A percentile compares a stretch with the other conserved stretches of the same genome.
These are phyloP conservation scores for Penicillium psychrosexuale DNA, from an alignment of 2,329 filamentous ascomycete species.

Conservation along the genomic window DNA sequence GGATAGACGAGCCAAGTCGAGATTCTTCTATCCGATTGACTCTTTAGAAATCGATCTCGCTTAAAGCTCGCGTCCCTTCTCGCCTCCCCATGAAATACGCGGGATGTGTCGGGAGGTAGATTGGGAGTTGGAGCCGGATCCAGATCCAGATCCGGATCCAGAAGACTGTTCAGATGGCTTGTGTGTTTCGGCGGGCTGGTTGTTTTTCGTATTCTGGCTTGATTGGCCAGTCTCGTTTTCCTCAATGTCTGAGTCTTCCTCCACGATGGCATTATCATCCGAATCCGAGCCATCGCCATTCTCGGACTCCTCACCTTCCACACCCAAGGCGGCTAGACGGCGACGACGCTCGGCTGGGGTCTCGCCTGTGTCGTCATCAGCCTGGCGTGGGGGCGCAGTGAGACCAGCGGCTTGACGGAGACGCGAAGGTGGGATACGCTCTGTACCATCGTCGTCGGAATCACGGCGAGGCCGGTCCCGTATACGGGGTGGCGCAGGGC, in stretches of 20 bases:
- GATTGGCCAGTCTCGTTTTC: constrained; percentile 22
- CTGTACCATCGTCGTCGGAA: constrained; percentile 45
- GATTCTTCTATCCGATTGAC: neutral
- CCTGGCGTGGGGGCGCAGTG: constrained; percentile 22
- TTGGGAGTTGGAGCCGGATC: constrained; percentile 16
- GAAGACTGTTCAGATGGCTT: constrained; percentile 27
- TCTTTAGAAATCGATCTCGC: neutral
- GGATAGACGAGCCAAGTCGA: neutral
- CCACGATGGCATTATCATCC: constrained; percentile 26
- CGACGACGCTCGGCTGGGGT: constrained; percentile 48
- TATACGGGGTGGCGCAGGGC: constrained; percentile 23
- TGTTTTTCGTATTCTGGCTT: constrained; percentile 22
- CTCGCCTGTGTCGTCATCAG: constrained; percentile 40
- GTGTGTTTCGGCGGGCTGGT: constrained; percentile 32
- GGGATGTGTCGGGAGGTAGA: constrained; percentile 27
- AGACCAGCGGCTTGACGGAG: constrained; percentile 34
- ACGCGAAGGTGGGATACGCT: constrained; percentile 40
- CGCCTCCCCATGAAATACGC: constrained; percentile 43
- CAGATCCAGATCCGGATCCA: constrained; percentile 18
- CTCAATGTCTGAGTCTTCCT: constrained; percentile 21
- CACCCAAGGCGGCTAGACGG: constrained; percentile 45
- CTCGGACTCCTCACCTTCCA: constrained; percentile 29
- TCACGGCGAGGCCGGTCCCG: constrained; percentile 30
- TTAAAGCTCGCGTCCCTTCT: constrained; percentile 32
- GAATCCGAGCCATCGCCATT: constrained; percentile 20